A percentile compares a stretch with the other conserved stretches of the same genome.
Conservation (phyloP, 805 yeast species). For the Ogataea allantospora region DNA sequence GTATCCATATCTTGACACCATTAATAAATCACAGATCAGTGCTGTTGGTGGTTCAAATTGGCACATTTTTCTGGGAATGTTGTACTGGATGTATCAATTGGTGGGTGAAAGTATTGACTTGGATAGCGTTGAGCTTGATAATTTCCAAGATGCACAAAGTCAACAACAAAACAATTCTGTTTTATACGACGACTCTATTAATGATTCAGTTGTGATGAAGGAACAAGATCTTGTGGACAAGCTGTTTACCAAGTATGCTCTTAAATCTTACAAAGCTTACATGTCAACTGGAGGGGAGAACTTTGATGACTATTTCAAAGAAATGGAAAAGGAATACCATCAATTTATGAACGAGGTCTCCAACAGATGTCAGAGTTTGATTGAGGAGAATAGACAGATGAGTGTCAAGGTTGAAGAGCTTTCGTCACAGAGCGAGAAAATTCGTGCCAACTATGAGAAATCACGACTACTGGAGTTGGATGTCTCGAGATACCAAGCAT, state of each 20-base stretch:
- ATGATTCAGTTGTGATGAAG: constrained; percentile 26
- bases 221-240: constrained; percentile 31
- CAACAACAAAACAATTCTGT: constrained; percentile 27
- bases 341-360: constrained; percentile 48
- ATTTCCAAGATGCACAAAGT: constrained; percentile 22
- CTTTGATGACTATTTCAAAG: constrained; percentile 50
- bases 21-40: constrained; percentile 80
- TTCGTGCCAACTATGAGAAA: constrained; percentile 55
- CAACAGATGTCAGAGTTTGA: constrained; percentile 42
- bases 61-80: constrained; percentile 79
- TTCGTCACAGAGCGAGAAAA: constrained; percentile 42
- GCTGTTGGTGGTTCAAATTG: constrained; percentile 91
- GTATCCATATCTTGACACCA: constrained; percentile 78
- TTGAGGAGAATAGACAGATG: constrained; percentile 40
- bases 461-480: constrained; percentile 67
- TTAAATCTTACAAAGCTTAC: constrained; percentile 66
- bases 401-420: constrained; percentile 40
- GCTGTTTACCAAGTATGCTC: constrained; percentile 47
- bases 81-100: constrained; percentile 75
- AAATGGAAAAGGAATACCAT: constrained; percentile 56
- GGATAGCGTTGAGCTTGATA: constrained; percentile 34
- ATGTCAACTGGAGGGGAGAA: constrained; percentile 60
- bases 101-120: constrained; percentile 40
- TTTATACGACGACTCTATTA: constrained; percentile 24
- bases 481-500: constrained; percentile 65